These are phyloP conservation scores for Insectozyma bohioensis DNA, from an alignment of 1,139 yeast genomes.

Conservation along the genomic window DNA sequence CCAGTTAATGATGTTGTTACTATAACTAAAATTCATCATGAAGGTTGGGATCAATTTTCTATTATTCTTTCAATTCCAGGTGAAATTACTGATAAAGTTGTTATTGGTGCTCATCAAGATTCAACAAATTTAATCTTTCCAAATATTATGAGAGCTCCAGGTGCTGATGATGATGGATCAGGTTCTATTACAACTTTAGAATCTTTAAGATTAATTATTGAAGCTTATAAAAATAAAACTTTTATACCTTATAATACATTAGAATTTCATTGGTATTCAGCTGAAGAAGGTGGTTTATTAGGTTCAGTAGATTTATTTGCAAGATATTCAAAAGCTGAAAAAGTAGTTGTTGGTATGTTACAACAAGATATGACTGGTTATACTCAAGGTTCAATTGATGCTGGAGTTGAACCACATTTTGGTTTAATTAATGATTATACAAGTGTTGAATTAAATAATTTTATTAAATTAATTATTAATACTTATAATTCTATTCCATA, in stretches of 20 bases:
- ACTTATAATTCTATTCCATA: slow-evolving; percentile 66
- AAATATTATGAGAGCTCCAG: slow-evolving; percentile 74
- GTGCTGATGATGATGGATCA: slow-evolving; percentile 94
- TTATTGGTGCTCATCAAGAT: slow-evolving; percentile 91
- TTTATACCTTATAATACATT: slow-evolving; percentile 68
- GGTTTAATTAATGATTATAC: slow-evolving; percentile 82
- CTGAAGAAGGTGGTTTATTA: slow-evolving; percentile 89
- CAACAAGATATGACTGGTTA: slow-evolving; percentile 98
- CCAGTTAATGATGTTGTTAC: slow-evolving; percentile 36
- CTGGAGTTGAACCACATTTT: slow-evolving; percentile 65
- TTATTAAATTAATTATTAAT: slow-evolving; percentile 59
- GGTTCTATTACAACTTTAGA: slow-evolving; percentile 83
- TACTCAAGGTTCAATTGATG: slow-evolving; percentile 53
- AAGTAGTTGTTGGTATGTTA: slow-evolving; percentile 73
- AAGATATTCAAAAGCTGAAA: slow-evolving; percentile 45
- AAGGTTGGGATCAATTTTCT: slow-evolving; percentile 47
- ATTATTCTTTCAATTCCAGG: slow-evolving; percentile 46
- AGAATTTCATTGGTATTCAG: slow-evolving; percentile 93
- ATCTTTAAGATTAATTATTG: slow-evolving; percentile 62
- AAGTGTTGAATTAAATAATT: slow-evolving; percentile 56
- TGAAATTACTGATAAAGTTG: slow-evolving; percentile 42
- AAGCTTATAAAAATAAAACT: slow-evolving; percentile 30
- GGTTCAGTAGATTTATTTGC: slow-evolving; percentile 83
- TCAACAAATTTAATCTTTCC: slow-evolving; percentile 77
- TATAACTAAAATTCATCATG: slow-evolving; percentile 32